Conservation (phyloP, 345 rosid species). For the Ceriops decandra region DNA sequence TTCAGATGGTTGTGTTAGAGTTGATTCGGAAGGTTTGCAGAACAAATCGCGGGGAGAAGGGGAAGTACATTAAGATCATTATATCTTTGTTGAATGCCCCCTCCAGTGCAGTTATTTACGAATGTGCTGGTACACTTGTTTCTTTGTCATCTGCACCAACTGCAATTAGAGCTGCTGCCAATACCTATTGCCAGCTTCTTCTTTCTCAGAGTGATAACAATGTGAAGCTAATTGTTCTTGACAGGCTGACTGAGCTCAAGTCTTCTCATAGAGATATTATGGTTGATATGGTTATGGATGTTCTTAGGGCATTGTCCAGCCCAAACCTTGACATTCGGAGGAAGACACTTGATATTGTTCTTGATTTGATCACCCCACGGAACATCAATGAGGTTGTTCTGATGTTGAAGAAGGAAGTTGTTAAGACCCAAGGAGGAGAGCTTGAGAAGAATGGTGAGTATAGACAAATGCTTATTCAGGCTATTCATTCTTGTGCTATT, state of each 20-base stretch:
- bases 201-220: slow-evolving; percentile 87
- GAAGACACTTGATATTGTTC: slow-evolving; percentile 79
- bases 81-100: slow-evolving; percentile 70
- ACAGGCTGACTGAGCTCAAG: slow-evolving; percentile 72
- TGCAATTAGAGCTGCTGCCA: slow-evolving; percentile 80
- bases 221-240: slow-evolving; percentile 85
- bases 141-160: slow-evolving; percentile 89
- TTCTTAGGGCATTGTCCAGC: slow-evolving; percentile 87
- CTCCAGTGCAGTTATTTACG: slow-evolving; percentile 66
- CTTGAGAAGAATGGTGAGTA: slow-evolving; percentile 90
- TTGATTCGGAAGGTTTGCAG: slow-evolving; percentile 70
- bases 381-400: slow-evolving; percentile 78
- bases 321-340: slow-evolving; percentile 79
- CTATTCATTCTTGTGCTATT: slow-evolving; percentile 81
- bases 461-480: slow-evolving; percentile 92
- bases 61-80: slow-evolving; percentile 67
- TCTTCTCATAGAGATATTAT: slow-evolving; percentile 67
- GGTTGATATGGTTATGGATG: slow-evolving; percentile 88
- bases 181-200: slow-evolving; percentile 80
- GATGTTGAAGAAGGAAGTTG: slow-evolving; percentile 81
- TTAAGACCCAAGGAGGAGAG: slow-evolving; percentile 85
- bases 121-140: slow-evolving; percentile 77
- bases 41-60: slow-evolving; percentile 59
- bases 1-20: slow-evolving; percentile 77
- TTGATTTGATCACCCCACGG: slow-evolving; percentile 70